Conservation (phyloP, 1,139 yeast species). For the Blastobotrys proliferans region DNA sequence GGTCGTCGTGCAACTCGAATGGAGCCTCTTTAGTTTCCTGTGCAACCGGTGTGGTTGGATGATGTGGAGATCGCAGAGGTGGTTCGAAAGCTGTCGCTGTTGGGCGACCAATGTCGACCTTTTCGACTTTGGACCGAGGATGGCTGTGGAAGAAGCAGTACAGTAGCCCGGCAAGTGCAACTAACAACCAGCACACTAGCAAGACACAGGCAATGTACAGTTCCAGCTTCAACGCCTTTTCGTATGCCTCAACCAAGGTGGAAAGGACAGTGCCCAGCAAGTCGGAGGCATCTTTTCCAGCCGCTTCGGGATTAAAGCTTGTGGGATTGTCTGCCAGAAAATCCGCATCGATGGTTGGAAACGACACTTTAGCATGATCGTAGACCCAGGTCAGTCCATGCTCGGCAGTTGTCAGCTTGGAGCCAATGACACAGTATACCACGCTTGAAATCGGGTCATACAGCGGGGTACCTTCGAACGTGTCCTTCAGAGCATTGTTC, state of each 20-base stretch:
- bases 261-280: slow-evolving; percentile 11
- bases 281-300: slow-evolving; percentile 9
- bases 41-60: not conserved
- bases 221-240: slow-evolving; percentile 21
- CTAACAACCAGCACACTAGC: slow-evolving; percentile 24
- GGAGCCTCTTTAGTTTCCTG: not conserved
- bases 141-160: slow-evolving; percentile 17
- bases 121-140: not conserved
- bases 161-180: slow-evolving; percentile 22
- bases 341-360: slow-evolving; percentile 50
- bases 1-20: not conserved
- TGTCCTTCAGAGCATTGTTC: slow-evolving; percentile 50
- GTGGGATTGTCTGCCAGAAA: slow-evolving; percentile 7
- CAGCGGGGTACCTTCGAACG: slow-evolving; percentile 67
- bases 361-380: slow-evolving; percentile 51
- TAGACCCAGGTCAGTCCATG: slow-evolving; percentile 77
- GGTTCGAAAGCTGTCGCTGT: not conserved
- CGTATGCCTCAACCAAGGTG: slow-evolving; percentile 20
- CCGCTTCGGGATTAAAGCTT: slow-evolving; percentile 8
- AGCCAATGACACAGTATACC: slow-evolving; percentile 74
- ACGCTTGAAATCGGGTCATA: slow-evolving; percentile 55
- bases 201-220: slow-evolving; percentile 24
- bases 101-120: not conserved
- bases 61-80: not conserved
- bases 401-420: slow-evolving; percentile 62